Evolutionary conservation across 2,329 filamentous ascomycete species (phyloP), one percentile per base, ranked within the genome.

Genomic region (Calonectria crousiana): DNA sequence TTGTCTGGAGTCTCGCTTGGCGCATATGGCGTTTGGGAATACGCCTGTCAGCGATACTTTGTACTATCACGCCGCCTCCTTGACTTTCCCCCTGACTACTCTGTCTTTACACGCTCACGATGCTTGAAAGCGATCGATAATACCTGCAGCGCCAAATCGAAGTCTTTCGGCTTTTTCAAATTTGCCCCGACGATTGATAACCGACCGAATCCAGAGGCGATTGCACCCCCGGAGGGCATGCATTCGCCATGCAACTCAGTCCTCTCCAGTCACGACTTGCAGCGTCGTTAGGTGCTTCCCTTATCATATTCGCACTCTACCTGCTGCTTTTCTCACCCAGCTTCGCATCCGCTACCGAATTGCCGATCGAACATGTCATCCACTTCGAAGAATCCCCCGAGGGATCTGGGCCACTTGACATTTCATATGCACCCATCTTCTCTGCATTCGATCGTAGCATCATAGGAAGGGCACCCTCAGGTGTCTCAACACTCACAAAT

Each of bases 181-280:
- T 75, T 58, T 72, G 62, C 60, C 23, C 53, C 72, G 38, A 74
- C 75, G 34, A 69, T 41, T 34, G 70, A 67, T 52, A 56, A 41
- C 36, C 58, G 38, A 64, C 64, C 52, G 69, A 70, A n/a, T 56
- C 67, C 20, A 41, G 69, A 75, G 79, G 74, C 78, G 75, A 74
- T 78, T 77, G 82, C 83, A 84, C 71, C 71, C 84, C 81, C 81
- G 80, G 84, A 84, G 87, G 87, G 85, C 85, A 85, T 85, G 84
- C 80, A 78, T 79, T 76, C 82, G 84, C 80, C 77, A 91, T 91
- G 90, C 87, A 92, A 84, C 89, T 93, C 84, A 92, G 90, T 83
- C 92, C 90, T 80, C 87, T 94, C 78, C 94, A 94, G 87, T 93
- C 92, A 85, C 93, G 93, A 82, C 90, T 95, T 81, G 90, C 90